A percentile compares a stretch with the other conserved stretches of the same genome.
Evolutionary conservation across 192 early-diverging fungal species (phyloP).

Genomic region (Rhizophagus clarus): DNA sequence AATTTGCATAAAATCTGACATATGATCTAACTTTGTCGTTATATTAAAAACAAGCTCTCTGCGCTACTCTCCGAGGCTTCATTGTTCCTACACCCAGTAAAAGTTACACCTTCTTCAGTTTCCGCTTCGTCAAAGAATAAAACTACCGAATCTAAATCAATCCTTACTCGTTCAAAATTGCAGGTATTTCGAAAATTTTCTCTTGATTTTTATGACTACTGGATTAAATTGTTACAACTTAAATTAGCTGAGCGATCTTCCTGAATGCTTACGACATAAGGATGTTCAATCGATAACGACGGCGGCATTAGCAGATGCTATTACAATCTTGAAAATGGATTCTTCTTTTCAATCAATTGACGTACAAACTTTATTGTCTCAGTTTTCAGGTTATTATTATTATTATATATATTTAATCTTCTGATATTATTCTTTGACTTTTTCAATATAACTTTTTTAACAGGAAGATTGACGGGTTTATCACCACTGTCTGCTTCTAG

Average conservation of each 20-base stretch:
- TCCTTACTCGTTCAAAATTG: neutral
- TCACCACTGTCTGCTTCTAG: neutral
- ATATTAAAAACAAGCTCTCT: neutral
- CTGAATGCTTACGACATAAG: slow-evolving; percentile 11
- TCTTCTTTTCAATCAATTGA: slow-evolving; percentile 3
- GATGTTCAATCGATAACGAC: slow-evolving; percentile 11
- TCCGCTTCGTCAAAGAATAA: slow-evolving; percentile 18
- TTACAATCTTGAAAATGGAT: slow-evolving; percentile 1
- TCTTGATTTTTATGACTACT: neutral
- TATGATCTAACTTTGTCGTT: neutral
- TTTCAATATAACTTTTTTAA: neutral
- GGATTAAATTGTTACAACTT: neutral
- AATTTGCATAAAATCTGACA: too few species aligned
- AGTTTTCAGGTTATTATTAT: slow-evolving; percentile 21
- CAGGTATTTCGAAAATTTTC: slow-evolving; percentile 18
- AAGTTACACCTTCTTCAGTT: slow-evolving; percentile 30
- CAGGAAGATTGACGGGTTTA: neutral
- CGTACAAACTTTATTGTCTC: neutral
- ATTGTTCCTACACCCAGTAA: slow-evolving; percentile 25
- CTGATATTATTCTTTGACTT: neutral
- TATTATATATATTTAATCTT: neutral
- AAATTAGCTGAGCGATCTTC: slow-evolving; percentile 8
- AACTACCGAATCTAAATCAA: neutral
- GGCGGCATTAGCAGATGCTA: slow-evolving; percentile 1
- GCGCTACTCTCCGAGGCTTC: slow-evolving; percentile 29